phyloP scores from a whole-genome alignment of 2,329 filamentous ascomycete species.

The Penicillium sp. region DNA sequence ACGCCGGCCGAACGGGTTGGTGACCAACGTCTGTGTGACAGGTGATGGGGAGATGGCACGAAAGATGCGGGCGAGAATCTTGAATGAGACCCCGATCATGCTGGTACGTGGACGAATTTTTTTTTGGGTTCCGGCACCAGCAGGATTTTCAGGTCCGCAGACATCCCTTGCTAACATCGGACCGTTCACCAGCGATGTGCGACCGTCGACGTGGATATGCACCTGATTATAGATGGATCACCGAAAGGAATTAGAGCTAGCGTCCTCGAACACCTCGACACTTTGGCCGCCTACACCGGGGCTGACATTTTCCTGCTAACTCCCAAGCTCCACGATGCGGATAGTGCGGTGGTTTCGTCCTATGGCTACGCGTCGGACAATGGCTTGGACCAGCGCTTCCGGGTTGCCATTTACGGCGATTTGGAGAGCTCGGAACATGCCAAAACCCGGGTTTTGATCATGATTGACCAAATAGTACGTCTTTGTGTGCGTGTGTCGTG shows the following conservation, averaged over 20 bases:
- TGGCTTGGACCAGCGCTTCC: slow-evolving; percentile 80
- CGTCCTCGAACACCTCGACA: slow-evolving; percentile 81
- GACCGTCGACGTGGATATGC: slow-evolving; percentile 87
- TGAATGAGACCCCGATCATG: slow-evolving; percentile 89
- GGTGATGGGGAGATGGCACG: slow-evolving; percentile 84
- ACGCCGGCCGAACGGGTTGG: slow-evolving; percentile 55
- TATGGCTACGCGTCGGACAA: slow-evolving; percentile 75
- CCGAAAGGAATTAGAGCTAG: slow-evolving; percentile 67
- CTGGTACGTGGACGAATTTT: slow-evolving; percentile 62
- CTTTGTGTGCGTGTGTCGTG: slow-evolving; percentile 14
- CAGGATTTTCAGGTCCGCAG: slow-evolving; percentile 7
- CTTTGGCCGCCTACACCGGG: slow-evolving; percentile 81
- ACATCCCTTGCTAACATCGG: slow-evolving; percentile 21
- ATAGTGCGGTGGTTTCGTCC: slow-evolving; percentile 71
- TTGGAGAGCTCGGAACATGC: slow-evolving; percentile 94
- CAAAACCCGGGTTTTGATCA: slow-evolving; percentile 91
- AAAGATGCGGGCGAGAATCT: slow-evolving; percentile 81
- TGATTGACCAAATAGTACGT: slow-evolving; percentile 87
- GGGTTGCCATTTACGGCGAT: slow-evolving; percentile 92
- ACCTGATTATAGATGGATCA: slow-evolving; percentile 76
- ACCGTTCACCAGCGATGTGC: slow-evolving; percentile 69
- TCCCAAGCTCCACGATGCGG: slow-evolving; percentile 76
- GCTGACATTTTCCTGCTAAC: slow-evolving; percentile 96
- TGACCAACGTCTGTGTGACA: slow-evolving; percentile 87
- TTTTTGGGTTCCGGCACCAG: slow-evolving; percentile 11